A percentile compares a stretch with the other conserved stretches of the same genome.
Evolutionary conservation across 2,329 filamentous ascomycete species (phyloP).

Genomic region (Colletotrichum salicis): DNA sequence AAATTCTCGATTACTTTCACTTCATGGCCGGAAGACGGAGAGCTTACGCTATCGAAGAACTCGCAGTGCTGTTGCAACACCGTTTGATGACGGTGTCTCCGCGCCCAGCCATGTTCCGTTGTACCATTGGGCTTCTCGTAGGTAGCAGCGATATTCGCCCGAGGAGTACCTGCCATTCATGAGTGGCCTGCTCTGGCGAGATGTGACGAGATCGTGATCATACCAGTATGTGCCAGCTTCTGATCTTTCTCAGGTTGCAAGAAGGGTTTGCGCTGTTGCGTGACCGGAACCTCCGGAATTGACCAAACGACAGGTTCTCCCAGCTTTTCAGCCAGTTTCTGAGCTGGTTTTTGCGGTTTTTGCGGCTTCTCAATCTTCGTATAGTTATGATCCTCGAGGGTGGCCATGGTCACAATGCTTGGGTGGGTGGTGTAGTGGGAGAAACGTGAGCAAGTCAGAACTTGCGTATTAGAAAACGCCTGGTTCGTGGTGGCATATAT

Average conservation of each 20-base stretch:
- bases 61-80: constrained; percentile 53
- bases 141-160: constrained; percentile 49
- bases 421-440: background rate
- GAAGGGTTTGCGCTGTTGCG: constrained; percentile 43
- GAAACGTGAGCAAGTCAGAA: background rate
- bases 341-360: background rate
- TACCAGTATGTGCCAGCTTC: constrained; percentile 42
- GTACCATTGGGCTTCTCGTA: constrained; percentile 48
- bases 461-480: background rate
- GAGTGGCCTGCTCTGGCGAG: background rate
- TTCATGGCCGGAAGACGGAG: no score
- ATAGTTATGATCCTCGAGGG: constrained; percentile 2
- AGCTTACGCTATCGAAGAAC: constrained; percentile 52
- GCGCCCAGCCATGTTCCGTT: constrained; percentile 44
- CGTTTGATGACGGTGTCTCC: constrained; percentile 45
- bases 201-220: background rate
- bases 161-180: constrained; percentile 42
- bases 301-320: constrained; percentile 15
- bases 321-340: background rate
- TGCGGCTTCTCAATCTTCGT: background rate
- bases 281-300: constrained; percentile 39
- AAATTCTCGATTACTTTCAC: background rate
- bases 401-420: background rate
- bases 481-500: background rate
- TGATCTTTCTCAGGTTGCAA: constrained; percentile 42